Conservation (phyloP, 495 filamentous ascomycete species). For the Sabuloglossum arenarium region DNA sequence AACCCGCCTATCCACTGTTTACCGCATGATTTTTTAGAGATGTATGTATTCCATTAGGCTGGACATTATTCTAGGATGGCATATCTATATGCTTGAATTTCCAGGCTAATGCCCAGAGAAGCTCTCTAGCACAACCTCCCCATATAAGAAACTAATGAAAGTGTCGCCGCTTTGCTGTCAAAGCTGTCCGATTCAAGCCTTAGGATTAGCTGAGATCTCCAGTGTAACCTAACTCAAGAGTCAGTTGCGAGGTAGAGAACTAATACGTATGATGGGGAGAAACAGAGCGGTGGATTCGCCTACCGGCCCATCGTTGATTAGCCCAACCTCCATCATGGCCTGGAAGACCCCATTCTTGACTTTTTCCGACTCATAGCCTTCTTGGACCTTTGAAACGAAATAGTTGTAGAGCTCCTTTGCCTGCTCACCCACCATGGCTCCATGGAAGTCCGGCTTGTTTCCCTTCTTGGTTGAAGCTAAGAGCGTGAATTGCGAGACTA, state of each 20-base stretch:
- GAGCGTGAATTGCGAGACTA: slow-evolving; percentile 97
- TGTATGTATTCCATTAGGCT: neutral
- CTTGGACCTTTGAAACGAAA: slow-evolving; percentile 58
- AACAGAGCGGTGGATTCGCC: slow-evolving; percentile 34
- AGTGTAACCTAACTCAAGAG: slow-evolving; percentile 4
- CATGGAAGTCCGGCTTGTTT: slow-evolving; percentile 87
- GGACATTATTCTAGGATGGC: neutral
- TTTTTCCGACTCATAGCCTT: slow-evolving; percentile 47
- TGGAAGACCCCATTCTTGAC: slow-evolving; percentile 94
- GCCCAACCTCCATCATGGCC: slow-evolving; percentile 94
- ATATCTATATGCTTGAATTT: neutral
- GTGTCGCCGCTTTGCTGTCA: too few relatives aligned
- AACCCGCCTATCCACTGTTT: neutral
- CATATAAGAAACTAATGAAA: neutral
- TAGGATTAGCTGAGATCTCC: slow-evolving; percentile 1
- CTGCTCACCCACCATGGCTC: slow-evolving; percentile 52
- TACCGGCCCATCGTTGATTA: slow-evolving; percentile 90
- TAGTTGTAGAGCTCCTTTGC: slow-evolving; percentile 64
- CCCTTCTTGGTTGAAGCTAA: slow-evolving; percentile 84
- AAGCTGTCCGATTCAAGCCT: too few relatives aligned
- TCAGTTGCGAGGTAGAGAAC: neutral
- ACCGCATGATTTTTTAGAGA: neutral
- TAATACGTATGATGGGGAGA: neutral
- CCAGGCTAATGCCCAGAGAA: neutral
- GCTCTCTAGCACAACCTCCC: neutral